A percentile compares a stretch with the other conserved stretches of the same genome.
These are phyloP conservation scores for Phlebiopsis gigantea DNA, from an alignment of 768 basidiomycete species.

Conservation along the genomic window DNA sequence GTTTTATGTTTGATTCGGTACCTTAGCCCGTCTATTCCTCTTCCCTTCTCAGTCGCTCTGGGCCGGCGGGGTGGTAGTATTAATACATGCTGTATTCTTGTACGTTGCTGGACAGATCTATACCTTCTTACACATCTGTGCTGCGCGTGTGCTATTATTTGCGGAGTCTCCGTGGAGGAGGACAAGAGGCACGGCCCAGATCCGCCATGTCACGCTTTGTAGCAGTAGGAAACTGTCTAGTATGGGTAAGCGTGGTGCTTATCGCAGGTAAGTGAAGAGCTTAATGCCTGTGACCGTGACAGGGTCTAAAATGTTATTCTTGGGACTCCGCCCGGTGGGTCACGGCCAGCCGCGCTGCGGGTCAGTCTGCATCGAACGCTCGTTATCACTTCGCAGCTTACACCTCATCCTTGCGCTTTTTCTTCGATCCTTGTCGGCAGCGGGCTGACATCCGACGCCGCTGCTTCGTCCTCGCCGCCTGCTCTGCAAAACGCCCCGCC, in stretches of 20 bases:
- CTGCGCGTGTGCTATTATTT: neutral
- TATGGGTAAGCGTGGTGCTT: no score
- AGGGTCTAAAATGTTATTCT: neutral
- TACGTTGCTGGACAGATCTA: neutral
- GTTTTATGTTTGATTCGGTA: neutral
- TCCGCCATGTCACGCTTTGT: neutral
- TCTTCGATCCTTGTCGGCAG: conserved; percentile 24
- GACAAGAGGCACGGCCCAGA: neutral
- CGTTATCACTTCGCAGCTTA: conserved; percentile 34
- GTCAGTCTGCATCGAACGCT: conserved; percentile 25
- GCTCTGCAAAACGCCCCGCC: conserved; percentile 8
- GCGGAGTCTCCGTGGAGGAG: neutral
- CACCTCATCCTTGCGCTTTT: conserved; percentile 39
- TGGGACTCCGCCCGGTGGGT: neutral
- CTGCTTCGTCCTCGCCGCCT: conserved; percentile 6
- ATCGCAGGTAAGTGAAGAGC: neutral
- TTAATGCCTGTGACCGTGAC: conserved; percentile 1
- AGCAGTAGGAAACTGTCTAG: no score
- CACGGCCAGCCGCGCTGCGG: conserved; percentile 16
- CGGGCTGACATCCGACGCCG: conserved; percentile 24
- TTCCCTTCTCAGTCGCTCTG: neutral
- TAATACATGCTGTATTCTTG: conserved; percentile 1
- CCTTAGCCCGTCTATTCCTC: neutral
- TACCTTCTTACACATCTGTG: neutral
- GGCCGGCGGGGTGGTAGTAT: neutral